phyloP scores from a whole-genome alignment of 768 basidiomycete species.

The Phylloporus rhodoxanthus region DNA sequence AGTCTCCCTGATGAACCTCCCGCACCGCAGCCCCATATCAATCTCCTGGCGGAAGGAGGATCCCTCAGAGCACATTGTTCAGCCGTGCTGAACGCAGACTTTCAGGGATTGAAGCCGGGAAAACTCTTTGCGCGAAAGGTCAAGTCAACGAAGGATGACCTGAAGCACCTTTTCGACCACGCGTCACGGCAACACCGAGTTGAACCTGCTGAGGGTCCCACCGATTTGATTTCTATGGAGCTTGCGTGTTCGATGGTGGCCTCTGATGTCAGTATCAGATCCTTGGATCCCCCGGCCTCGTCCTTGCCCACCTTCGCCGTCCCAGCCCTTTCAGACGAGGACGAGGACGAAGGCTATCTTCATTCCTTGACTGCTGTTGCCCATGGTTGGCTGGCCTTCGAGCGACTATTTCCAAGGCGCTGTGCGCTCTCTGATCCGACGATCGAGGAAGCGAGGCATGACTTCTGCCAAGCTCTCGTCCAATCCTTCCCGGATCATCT shows the following conservation, averaged over 20 bases:
- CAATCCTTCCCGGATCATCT: background rate
- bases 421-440: background rate
- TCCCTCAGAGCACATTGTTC: conserved; percentile 4
- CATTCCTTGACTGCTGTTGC: background rate
- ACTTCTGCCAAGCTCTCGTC: conserved; percentile 8
- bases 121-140: conserved; percentile 6
- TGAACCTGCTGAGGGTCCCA: background rate
- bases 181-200: background rate
- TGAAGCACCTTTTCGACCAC: background rate
- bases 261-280: background rate
- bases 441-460: conserved; percentile 5
- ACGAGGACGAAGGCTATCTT: background rate
- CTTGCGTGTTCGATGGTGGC: background rate
- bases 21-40: conserved; percentile 5
- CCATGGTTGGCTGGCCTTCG: conserved; percentile 8
- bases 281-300: background rate
- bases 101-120: background rate
- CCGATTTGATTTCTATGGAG: background rate
- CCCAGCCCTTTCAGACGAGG: background rate
- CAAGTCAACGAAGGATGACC: conserved; percentile 8
- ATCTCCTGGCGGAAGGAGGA: background rate
- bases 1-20: background rate
- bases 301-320: background rate
- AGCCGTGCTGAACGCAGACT: conserved; percentile 1
- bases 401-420: background rate